Base-by-base conservation (phyloP, 2,329 filamentous ascomycete species). In the Corniculantispora saksenae region DNA sequence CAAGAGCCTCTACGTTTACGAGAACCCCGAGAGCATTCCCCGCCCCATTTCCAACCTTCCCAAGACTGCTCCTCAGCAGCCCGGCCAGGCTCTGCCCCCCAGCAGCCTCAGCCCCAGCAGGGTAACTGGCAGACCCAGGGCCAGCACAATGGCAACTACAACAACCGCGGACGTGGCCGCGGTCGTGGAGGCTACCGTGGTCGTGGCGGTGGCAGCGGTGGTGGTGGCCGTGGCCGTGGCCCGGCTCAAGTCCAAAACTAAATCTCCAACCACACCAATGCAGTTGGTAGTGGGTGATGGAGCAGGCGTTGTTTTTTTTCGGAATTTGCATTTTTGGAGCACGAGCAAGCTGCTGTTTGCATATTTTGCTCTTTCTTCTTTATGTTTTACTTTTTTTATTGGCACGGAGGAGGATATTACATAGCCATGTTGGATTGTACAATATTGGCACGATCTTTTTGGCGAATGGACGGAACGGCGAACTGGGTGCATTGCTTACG, bases 1-100 rank as follows among this genome's bases (percentile, higher is more conserved):
- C 83, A 98, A 97, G 86, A 96, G 91, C 69, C 88, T 99, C 45
- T 99, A 99, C 76, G 95, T 99, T 60, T 99, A 99, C 78, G 96
- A 99, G 68, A 92, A 94, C 68, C 95, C 95, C 1, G 94, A 99
- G 74, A 94, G 86, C 65, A 98, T 99, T 72, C 95, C 96, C 59
- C 89, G 94, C 40, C 95, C 95, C 13, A 82, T 87, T 69, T 85
- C 85, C 55, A 86, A 82, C 68, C 80, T 85, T 67, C 68, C 75
- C 68, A 69, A 71, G 65, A 68, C 71, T 66, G 67, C 72, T 40
- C 68, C 72, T 43, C 70, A 72, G 50, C 65, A 69, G 32, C 66
- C 66, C 53, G 69, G 72, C 54, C 76, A 75, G 62, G 64, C 70
- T n/a, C 69, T 70, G 17, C 57, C 64, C 38, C 69, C 25, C 74